Evolutionary conservation across 495 filamentous ascomycete genomes (phyloP).

Genomic region (Xanthoparmelia taractica): DNA sequence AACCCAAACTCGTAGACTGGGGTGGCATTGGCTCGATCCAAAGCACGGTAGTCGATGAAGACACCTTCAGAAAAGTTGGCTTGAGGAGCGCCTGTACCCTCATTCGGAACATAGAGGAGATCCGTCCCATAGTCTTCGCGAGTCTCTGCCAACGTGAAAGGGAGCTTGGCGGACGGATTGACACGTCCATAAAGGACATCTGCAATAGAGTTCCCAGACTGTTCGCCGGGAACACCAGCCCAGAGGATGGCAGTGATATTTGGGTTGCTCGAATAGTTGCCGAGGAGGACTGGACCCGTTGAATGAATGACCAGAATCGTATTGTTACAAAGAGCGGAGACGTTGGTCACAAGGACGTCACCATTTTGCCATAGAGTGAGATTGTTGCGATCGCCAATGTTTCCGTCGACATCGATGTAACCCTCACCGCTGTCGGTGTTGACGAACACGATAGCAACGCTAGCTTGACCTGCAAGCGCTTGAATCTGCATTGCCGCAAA

Average conservation of each 20-base stretch:
- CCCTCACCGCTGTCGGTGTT: constrained; percentile 84
- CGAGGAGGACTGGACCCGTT: constrained; percentile 68
- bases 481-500: constrained; percentile 54
- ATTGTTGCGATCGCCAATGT: constrained; percentile 87
- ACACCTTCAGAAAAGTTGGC: constrained; percentile 74
- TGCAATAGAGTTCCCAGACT: constrained; percentile 82
- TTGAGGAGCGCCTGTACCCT: constrained; percentile 63
- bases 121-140: constrained; percentile 68
- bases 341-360: constrained; percentile 69
- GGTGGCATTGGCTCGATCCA: constrained; percentile 66
- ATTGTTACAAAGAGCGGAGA: constrained; percentile 73
- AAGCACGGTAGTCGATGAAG: constrained; percentile 90
- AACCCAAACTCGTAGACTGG: constrained; percentile 90
- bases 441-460: constrained; percentile 77
- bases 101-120: constrained; percentile 67
- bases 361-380: constrained; percentile 81
- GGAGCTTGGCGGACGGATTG: constrained; percentile 77
- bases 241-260: constrained; percentile 93
- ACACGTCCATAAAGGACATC: constrained; percentile 86
- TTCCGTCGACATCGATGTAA: constrained; percentile 75
- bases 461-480: constrained; percentile 56
- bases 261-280: constrained; percentile 70
- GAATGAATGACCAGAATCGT: constrained; percentile 91
- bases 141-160: constrained; percentile 78
- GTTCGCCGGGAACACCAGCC: constrained; percentile 88